These are phyloP conservation scores for Terana coerulea DNA, from an alignment of 768 basidiomycete genomes.

Conservation along the genomic window DNA sequence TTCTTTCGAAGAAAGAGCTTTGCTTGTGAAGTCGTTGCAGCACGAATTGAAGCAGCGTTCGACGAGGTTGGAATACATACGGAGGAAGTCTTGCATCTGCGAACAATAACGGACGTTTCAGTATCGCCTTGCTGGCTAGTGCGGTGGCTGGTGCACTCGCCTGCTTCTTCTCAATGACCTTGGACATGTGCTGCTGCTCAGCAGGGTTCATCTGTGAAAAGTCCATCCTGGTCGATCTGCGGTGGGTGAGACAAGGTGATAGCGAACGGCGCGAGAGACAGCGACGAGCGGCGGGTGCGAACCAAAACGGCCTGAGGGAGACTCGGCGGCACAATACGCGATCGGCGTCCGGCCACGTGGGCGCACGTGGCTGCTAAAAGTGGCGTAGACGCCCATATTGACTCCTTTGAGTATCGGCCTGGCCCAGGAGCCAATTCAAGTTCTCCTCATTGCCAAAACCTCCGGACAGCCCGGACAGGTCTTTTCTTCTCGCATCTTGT, in stretches of 20 bases:
- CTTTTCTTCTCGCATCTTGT: too few relatives aligned
- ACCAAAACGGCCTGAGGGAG: neutral
- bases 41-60: constrained; percentile 96
- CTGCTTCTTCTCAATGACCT: constrained; percentile 96
- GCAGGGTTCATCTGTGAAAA: constrained; percentile 85
- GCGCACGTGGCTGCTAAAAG: constrained; percentile 1
- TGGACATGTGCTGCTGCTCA: constrained; percentile 96
- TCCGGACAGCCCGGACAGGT: too few relatives aligned
- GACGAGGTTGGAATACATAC: constrained; percentile 90
- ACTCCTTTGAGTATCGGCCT: neutral
- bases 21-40: constrained; percentile 96
- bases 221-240: constrained; percentile 72
- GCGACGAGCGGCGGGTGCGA: too few relatives aligned
- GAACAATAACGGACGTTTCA: constrained; percentile 5
- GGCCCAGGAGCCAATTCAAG: too few relatives aligned
- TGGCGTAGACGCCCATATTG: constrained; percentile 2
- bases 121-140: neutral
- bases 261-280: constrained; percentile 7
- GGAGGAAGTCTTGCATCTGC: constrained; percentile 98
- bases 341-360: constrained; percentile 1
- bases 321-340: constrained; percentile 10
- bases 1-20: constrained; percentile 91
- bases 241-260: constrained; percentile 9
- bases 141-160: constrained; percentile 34
- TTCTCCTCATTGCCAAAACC: too few relatives aligned